A percentile compares a stretch with the other conserved stretches of the same genome.
Conservation (phyloP, 1,284 basidiomycete genomes). For the Psilocybe mexicana region DNA sequence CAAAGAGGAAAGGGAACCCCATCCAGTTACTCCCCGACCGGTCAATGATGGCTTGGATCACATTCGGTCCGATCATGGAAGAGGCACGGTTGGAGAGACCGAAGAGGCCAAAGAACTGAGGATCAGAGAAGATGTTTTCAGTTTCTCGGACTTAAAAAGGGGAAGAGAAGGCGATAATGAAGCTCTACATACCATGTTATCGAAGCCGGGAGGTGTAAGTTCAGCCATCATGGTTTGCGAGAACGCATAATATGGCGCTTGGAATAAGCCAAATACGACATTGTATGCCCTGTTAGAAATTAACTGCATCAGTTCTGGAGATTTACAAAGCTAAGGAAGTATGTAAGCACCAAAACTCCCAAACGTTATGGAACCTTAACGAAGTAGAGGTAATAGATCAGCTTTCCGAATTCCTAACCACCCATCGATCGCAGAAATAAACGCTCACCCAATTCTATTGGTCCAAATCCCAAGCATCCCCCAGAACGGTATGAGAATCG, state of each 20-base stretch:
- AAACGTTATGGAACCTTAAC: constrained; percentile 72
- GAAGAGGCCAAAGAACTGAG: constrained; percentile 78
- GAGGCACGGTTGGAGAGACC: constrained; percentile 82
- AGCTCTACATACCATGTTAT: constrained; percentile 65
- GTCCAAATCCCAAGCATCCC: constrained; percentile 89
- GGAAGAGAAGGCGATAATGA: neutral
- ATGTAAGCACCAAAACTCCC: constrained; percentile 73
- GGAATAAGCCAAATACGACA: constrained; percentile 79
- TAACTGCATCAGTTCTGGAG: neutral
- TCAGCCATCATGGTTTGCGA: constrained; percentile 89
- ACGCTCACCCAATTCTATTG: constrained; percentile 59
- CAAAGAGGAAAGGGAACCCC: constrained; percentile 84
- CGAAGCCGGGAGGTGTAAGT: constrained; percentile 77
- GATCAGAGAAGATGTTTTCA: neutral
- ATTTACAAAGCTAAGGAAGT: neutral
- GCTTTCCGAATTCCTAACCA: neutral
- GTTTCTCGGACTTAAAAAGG: neutral
- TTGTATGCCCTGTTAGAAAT: constrained; percentile 68
- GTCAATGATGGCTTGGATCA: constrained; percentile 79
- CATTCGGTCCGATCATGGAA: constrained; percentile 78
- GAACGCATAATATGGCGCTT: constrained; percentile 86
- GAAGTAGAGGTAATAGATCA: neutral
- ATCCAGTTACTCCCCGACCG: constrained; percentile 72
- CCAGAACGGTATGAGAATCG: constrained; percentile 80
- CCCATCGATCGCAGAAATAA: neutral